Evolutionary conservation across 2,329 filamentous ascomycete genomes (phyloP), one percentile per base, ranked within the genome.

Genomic region (Claviceps sp.): DNA sequence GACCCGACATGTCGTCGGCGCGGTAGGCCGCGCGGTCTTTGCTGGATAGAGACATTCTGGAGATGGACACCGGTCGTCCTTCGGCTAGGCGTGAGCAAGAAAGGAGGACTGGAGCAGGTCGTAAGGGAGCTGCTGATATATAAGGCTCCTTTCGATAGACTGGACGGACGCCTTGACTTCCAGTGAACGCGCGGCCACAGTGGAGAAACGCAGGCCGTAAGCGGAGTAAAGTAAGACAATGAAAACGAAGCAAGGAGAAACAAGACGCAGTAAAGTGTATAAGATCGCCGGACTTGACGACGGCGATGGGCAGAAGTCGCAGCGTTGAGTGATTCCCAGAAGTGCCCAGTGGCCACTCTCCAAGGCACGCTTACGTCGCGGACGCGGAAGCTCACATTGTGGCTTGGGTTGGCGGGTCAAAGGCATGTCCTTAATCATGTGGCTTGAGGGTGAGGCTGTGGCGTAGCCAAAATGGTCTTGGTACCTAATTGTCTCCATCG

Each of bases 1-100:
- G 68, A 17, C 61, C 51, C 6, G 60, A 52, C 44, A 56, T 56
- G 48, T 71, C 70, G 54, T 73, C 70, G 55, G 64, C 63, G 51
- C 70, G 62, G 54, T 73, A 73, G 50, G 64, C 62, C 60, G 63
- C 61, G 53, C 64, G 68, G 55, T 68, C 69, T 55, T 62, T 62
- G 42, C 59, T 47, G 22, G 64, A 65, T 56, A 71, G 63, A 38
- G 62, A 62, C 67, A 69, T 68, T 52, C 52, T 55, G 59, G 34
- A 30, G 48, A 17, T 16, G 16, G 16, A 19, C 6, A 7, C 10
- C 6, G n/a, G 24, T 26, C 30, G 16, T 19, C 19, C 10, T 43
- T 7, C n/a, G 14, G 22, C 40, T 5, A 44, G 22, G 14, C 14
- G 16, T 6, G 22, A 7, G 19, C 7, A 26, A 26, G 2, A 26